Evolutionary conservation across 2,329 filamentous ascomycete genomes (phyloP), one percentile per base, ranked within the genome.

Genomic region (Herpotrichia juniperi): DNA sequence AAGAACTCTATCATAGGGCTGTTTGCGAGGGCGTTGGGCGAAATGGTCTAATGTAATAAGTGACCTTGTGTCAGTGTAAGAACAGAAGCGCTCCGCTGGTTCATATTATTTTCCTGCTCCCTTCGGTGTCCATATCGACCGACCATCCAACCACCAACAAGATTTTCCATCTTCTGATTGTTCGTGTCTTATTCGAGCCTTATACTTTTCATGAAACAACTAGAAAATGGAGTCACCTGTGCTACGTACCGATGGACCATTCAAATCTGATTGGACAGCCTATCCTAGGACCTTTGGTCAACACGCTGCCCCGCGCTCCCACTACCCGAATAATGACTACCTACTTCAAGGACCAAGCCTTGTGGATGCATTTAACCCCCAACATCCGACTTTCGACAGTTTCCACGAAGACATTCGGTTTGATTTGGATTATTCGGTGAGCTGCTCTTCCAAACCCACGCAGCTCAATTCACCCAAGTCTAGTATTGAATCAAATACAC

Each of bases 371-470:
- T 24, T 11, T 22, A 19, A 19, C 8, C 28, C 43, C 19, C 46
- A 46, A 30, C 21, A 35, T 2, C 25, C 19, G 16, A 14, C n/a
- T 12, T 28, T 14, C 17, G 28, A 28, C 19, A 28, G 25, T 8
- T 21, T 25, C 14, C n/a, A 17, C 16, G 26, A 40, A 8, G 31
- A 17, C 30, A 44, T 31, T 54, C 24, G 24, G 11, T 6, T n/a
- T 9, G 44, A 37, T 54, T 58, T 42, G 46, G 50, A 46, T 4
- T 4, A 12, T 49, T 55, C 46, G 58, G 58, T 61, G 53, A 58
- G 58, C 56, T 48, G 48, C 42, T 17, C 42, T 34, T 50, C 43
- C 46, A 44, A 12, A 17, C 21, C 40, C 39, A 24, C 10, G 44
- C 49, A 54, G 53, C 50, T 53, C 43, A 10, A 35, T 31, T 40